Conservation (phyloP, 768 basidiomycete genomes). For the Collybiopsis luxurians region DNA sequence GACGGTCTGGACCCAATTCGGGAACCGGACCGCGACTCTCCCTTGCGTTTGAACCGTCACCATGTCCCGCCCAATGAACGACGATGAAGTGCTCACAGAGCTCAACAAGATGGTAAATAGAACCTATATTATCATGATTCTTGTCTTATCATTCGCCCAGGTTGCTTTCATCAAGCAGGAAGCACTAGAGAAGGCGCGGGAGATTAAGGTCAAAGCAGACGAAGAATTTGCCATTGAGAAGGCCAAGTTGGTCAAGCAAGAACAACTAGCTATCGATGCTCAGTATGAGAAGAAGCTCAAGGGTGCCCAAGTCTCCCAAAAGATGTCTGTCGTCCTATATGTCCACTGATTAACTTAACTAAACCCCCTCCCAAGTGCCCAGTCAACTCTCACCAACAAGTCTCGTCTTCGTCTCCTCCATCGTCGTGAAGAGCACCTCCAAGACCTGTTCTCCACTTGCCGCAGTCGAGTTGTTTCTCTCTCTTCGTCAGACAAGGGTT, state of each 20-base stretch:
- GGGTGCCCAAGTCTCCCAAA: constrained; percentile 89
- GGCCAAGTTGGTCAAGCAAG: constrained; percentile 96
- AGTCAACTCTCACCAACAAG: constrained; percentile 95
- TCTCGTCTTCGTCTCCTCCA: constrained; percentile 89
- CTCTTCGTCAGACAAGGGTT: constrained; percentile 21
- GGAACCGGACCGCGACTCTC: background rate
- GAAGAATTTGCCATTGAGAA: constrained; percentile 99
- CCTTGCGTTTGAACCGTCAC: constrained; percentile 28
- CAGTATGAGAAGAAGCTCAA: constrained; percentile 96
- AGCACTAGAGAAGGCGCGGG: constrained; percentile 94
- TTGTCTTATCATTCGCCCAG: constrained; percentile 35
- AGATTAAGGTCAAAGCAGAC: constrained; percentile 96
- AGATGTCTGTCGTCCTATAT: constrained; percentile 65
- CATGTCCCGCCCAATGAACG: constrained; percentile 80
- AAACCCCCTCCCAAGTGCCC: constrained; percentile 53
- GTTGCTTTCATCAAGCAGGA: constrained; percentile 99
- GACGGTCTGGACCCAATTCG: background rate
- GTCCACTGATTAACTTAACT: constrained; percentile 1
- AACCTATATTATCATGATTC: background rate
- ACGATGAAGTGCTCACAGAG: constrained; percentile 93
- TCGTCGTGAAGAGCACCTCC: constrained; percentile 87
- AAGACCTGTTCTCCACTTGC: constrained; percentile 80
- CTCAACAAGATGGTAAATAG: constrained; percentile 97
- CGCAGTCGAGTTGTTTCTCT: constrained; percentile 62
- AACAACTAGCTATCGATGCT: constrained; percentile 91